Base-by-base conservation (phyloP, 345 rosid genomes). In the Arabidopsis suecica region DNA sequence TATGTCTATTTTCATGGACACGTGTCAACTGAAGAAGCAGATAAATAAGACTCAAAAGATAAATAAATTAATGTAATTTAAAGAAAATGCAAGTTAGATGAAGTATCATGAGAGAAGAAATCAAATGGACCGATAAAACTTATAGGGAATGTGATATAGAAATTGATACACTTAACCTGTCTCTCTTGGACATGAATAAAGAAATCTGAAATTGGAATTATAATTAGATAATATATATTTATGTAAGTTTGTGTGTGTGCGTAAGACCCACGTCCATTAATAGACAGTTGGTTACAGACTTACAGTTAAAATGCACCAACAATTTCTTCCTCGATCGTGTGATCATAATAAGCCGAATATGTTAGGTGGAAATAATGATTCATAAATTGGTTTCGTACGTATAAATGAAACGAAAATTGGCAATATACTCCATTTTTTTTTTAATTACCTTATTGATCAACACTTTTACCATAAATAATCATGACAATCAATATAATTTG, bases 61-160 rank as follows among this genome's bases (percentile, higher is more conserved):
- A 5, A 1, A 50, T 40, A 4, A 40, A 50, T 37, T 47, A 40
- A 37, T 14, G 40, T 16, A 13, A 60, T 67, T 62, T 71, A 30
- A 78, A 72, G 81, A 78, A 78, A 78, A 78, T 72, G 81, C 69
- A 78, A 66, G 59, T 60, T 77, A 48, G 65, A 69, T 76, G 74
- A 50, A 30, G 66, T 47, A 4, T 48, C 58, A 32, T 2, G 58
- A 69, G 70, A 76, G 25, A 16, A 69, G 33, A 45, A 64, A 77
- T 25, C 48, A 41, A 34, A 59, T 59, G 42, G 69, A 58, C 73
- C 78, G 73, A 78, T 53, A 66, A 78, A 78, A 78, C 56, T 51
- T 65, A 66, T 78, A 78, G 81, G 73, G 22, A 60, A 60, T 66
- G 63, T 72, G 30, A 6, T 65, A 36, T 47, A 49, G 48, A 50